phyloP scores from a whole-genome alignment of 352 stramenopile genomes.

The Plasmopara halstedii region DNA sequence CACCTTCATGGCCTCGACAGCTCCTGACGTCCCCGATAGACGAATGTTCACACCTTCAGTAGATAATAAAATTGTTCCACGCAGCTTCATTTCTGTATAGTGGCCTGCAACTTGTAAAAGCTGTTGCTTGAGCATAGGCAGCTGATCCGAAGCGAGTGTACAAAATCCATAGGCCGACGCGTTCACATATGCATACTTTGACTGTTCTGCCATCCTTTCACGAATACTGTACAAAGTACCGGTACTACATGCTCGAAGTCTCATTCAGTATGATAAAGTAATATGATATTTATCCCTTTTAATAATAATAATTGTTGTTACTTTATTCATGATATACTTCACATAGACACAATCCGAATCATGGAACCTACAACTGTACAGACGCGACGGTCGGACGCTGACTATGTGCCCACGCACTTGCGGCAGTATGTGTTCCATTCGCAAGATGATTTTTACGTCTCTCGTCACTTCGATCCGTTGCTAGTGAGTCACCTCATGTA shows the following conservation, averaged over 20 bases:
- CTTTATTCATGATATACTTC: background rate
- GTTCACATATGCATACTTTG: constrained; percentile 30
- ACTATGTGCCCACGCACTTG: constrained; percentile 86
- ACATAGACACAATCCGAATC: constrained; percentile 1
- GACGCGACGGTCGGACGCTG: constrained; percentile 39
- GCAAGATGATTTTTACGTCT: constrained; percentile 92
- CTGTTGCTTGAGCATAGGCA: constrained; percentile 32
- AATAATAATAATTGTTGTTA: background rate
- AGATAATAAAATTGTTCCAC: constrained; percentile 60
- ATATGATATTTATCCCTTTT: background rate
- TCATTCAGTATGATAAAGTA: too few species aligned
- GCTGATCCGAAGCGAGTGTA: constrained; percentile 27
- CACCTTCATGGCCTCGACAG: constrained; percentile 42
- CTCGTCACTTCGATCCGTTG: constrained; percentile 80
- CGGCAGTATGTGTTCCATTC: constrained; percentile 83
- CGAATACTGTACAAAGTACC: too few species aligned
- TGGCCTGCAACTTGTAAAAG: constrained; percentile 21
- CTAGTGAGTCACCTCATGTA: constrained; percentile 89
- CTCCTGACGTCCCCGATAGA: constrained; percentile 34
- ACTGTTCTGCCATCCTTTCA: background rate
- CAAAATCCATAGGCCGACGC: constrained; percentile 73
- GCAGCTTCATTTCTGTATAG: constrained; percentile 31
- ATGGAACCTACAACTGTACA: constrained; percentile 7
- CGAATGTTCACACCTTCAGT: constrained; percentile 64
- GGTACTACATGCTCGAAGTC: too few species aligned